Evolutionary conservation across 768 basidiomycete species (phyloP), one percentile per base, ranked within the genome.

Genomic region (Candolleomyces eurysporus): DNA sequence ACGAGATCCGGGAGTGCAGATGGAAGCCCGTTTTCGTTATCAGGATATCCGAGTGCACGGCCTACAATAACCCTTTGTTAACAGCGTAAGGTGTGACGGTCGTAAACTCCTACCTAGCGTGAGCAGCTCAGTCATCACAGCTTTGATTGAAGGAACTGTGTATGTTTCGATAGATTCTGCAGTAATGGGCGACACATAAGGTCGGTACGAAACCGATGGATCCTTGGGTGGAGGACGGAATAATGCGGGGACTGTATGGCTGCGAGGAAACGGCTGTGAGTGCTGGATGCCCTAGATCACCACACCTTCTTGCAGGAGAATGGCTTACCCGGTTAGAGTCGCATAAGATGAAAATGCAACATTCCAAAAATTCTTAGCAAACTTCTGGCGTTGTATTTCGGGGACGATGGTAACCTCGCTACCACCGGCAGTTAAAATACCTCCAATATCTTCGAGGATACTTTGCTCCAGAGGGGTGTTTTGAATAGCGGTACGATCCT

Each of bases 351-450:
- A 80, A 64, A 88, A 82, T 1, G 76, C 75, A 49, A 84, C 74
- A 65, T 87, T 89, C 87, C 83, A 87, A 51, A 87, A 78, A 64
- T 87, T 87, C 74, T 89, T 89, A 2, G 72, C 64, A 62, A 82
- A 89, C 67, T 87, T 88, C 63, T 76, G 69, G 14, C 85, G 78
- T 66, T 87, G 87, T n/a, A 88, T 84, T 63, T 88, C 84, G 17
- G 83, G 76, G 13, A 80, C 80, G 57, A 85, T 75, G 0, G 65
- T 76, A 19, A 81, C 69, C 0, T 77, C 75, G 43, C 75, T 80
- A 5, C 85, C 86, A 19, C 85, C 85, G 9, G 69, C 67, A 55
- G 72, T 67, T 4, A 89, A 69, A 10, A 87, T 70, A 10, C 64
- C 63, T 0, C 75, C 75, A 56, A 89, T 75, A 45, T 80, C 84